Evolutionary conservation across 805 yeast species (phyloP).

Genomic region (Yarrowia phangngaensis): DNA sequence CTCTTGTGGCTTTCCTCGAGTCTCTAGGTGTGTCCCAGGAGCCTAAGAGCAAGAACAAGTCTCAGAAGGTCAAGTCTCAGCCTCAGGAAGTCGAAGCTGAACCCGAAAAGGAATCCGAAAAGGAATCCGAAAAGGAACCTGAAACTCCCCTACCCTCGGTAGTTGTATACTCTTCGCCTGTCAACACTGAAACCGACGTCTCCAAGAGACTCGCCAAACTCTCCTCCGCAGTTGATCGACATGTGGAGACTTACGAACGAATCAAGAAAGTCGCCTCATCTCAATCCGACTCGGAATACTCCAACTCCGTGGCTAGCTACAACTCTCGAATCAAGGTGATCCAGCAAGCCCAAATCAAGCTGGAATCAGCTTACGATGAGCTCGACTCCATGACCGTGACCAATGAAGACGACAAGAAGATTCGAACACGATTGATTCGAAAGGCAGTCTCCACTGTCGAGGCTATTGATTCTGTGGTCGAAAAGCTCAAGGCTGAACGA

Average conservation of each 20-base stretch:
- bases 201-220: constrained; percentile 4
- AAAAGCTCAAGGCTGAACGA: constrained; percentile 1
- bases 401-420: constrained; percentile 2
- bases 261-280: constrained; percentile 8
- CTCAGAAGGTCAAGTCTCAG: constrained; percentile 10
- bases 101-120: constrained; percentile 5
- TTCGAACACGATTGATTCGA: constrained; percentile 1
- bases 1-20: constrained; percentile 4
- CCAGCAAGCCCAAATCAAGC: constrained; percentile 33
- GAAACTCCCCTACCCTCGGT: constrained; percentile 21
- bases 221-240: background rate
- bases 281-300: constrained; percentile 26
- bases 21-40: constrained; percentile 5
- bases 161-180: constrained; percentile 24
- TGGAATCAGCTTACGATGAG: constrained; percentile 32
- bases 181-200: constrained; percentile 4
- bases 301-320: constrained; percentile 28
- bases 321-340: constrained; percentile 34
- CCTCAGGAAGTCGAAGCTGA: constrained; percentile 7
- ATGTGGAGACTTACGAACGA: constrained; percentile 25
- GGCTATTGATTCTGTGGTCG: constrained; percentile 17
- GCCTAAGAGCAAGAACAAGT: no score
- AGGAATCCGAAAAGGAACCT: constrained; percentile 2
- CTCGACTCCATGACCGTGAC: constrained; percentile 29
- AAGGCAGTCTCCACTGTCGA: constrained; percentile 15